Evolutionary conservation across 2,329 filamentous ascomycete genomes (phyloP), one percentile per base, ranked within the genome.

Genomic region (Phialocephala sp.): DNA sequence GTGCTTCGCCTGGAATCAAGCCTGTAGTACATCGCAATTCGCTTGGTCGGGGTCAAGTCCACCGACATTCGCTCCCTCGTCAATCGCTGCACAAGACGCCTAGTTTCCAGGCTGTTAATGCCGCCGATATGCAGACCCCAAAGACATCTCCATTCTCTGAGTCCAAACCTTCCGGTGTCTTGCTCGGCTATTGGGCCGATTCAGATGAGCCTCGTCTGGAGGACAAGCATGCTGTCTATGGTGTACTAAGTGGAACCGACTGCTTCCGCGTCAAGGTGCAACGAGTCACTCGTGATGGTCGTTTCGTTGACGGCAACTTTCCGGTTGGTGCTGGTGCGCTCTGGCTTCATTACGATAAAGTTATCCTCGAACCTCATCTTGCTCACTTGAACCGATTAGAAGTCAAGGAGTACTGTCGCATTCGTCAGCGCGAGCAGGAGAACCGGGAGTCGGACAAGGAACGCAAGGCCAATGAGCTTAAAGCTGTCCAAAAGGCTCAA

Each of bases 191-290:
- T 72, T 90, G 87, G 87, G 80, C 79, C 61, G 81, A 82, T 14
- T 89, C 86, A 0, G 82, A 79, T 37, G 82, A 84, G 59, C 47
- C 73, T 0, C 76, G 81, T 2, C 73, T 78, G 1, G 76, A 77
- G 14, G 81, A 89, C 71, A 85, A 86, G 60, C 87, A 89, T 70
- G 87, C 87, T 0, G 85, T 89, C 0, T 87, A 85, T 62, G 87
- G 87, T 3, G 87, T 89, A 12, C 76, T 89, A 0, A 86, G 86
- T 0, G 82, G 83, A 20, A 88, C 88, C 63, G 86, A 89, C 68
- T 88, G 87, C 82, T 89, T 90, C 73, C 79, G 87, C 0, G 85
- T 89, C 62, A 89, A 89, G 73, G 79, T 89, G 0, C 82, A 86
- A 0, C 80, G 84, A 6, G 82, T 87, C 71, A 89, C 87, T 0